Evolutionary conservation across 805 yeast species (phyloP).

Genomic region (Candida coquimbonensis): DNA sequence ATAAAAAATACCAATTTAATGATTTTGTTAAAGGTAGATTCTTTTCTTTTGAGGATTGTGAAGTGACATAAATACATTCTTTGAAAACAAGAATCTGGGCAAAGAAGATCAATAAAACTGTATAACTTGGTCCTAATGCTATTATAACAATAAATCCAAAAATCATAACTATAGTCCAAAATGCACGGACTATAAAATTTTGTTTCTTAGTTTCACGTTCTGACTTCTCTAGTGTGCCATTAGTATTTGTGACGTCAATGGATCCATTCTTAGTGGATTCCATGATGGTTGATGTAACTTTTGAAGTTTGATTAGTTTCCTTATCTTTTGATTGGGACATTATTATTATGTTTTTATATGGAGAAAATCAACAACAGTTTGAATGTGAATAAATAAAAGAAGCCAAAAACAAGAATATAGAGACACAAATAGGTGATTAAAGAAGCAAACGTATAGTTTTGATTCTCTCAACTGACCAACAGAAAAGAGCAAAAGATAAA

Average conservation of each 20-base stretch:
- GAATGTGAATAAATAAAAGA: neutral
- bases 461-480: too few species aligned
- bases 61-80: slow-evolving; percentile 85
- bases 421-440: neutral
- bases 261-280: neutral
- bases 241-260: neutral
- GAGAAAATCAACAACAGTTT: neutral
- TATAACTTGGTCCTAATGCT: slow-evolving; percentile 80
- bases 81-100: slow-evolving; percentile 81
- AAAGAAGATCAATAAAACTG: slow-evolving; percentile 61
- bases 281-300: neutral
- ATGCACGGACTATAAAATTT: slow-evolving; percentile 78
- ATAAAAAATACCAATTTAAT: slow-evolving; percentile 88
- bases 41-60: slow-evolving; percentile 70
- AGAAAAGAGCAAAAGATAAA: too few species aligned
- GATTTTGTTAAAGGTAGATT: slow-evolving; percentile 75
- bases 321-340: neutral
- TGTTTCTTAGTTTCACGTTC: slow-evolving; percentile 58
- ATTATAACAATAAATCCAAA: slow-evolving; percentile 59
- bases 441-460: too few species aligned
- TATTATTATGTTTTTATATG: neutral
- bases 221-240: neutral
- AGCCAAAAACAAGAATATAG: neutral
- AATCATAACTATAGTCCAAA: slow-evolving; percentile 94
- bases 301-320: neutral